A percentile compares a stretch with the other conserved stretches of the same genome.
Evolutionary conservation across 805 yeast species (phyloP).

Genomic region (Zygotorulaspora sp.): DNA sequence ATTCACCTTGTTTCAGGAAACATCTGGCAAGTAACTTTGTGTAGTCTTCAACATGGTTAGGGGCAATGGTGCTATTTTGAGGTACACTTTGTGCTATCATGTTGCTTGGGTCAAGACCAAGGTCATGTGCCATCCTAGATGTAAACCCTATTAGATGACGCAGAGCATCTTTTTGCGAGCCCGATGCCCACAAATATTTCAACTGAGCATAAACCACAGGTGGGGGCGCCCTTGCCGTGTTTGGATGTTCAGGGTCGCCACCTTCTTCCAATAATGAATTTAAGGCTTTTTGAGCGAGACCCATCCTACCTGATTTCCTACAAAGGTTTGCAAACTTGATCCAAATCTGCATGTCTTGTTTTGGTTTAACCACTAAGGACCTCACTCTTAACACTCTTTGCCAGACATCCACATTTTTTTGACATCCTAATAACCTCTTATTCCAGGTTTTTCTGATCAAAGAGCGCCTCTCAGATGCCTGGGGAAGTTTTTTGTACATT

Average conservation of each 20-base stretch:
- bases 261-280: constrained; percentile 74
- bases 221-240: constrained; percentile 82
- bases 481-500: constrained; percentile 78
- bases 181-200: constrained; percentile 96
- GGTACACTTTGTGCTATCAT: constrained; percentile 84
- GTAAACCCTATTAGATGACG: constrained; percentile 85
- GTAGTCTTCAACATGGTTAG: constrained; percentile 74
- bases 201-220: constrained; percentile 96
- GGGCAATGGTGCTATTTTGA: constrained; percentile 40
- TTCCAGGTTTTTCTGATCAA: constrained; percentile 91
- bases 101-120: constrained; percentile 82
- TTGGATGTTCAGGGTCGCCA: constrained; percentile 46
- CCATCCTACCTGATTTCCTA: constrained; percentile 87
- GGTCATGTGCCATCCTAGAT: constrained; percentile 80
- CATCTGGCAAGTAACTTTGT: constrained; percentile 87
- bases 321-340: constrained; percentile 95
- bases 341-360: constrained; percentile 97
- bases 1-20: constrained; percentile 95
- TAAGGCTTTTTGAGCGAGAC: constrained; percentile 87
- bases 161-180: constrained; percentile 81
- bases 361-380: constrained; percentile 88
- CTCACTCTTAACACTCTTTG: constrained; percentile 90
- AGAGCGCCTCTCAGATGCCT: constrained; percentile 70
- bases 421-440: constrained; percentile 86
- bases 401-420: constrained; percentile 98